These are phyloP conservation scores for Triticum urartu DNA, from an alignment of 176 grass and related monocot species.

Conservation along the genomic window DNA sequence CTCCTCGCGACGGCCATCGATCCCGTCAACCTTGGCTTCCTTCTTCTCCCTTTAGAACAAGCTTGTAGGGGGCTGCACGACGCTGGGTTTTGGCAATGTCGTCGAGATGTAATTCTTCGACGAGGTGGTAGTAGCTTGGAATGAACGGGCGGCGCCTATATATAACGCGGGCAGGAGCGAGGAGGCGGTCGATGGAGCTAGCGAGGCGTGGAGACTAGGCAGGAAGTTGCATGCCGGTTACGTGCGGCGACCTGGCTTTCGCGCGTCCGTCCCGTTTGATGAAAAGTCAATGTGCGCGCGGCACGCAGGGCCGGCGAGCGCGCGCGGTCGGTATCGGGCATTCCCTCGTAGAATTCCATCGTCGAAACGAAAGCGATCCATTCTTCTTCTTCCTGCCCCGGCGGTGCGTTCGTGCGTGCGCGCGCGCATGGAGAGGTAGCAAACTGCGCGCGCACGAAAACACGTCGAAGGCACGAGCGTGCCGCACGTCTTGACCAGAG, in stretches of 20 bases:
- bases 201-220: too few relatives aligned
- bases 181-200: background rate
- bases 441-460: background rate
- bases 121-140: too few relatives aligned
- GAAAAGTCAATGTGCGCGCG: conserved; percentile 30
- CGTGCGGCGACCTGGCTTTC: conserved; percentile 31
- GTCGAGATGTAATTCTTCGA: background rate
- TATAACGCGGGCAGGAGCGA: background rate
- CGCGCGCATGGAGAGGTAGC: background rate
- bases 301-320: background rate
- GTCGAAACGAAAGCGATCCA: background rate
- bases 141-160: background rate
- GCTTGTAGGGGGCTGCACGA: background rate
- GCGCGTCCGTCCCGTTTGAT: background rate
- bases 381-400: background rate
- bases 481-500: conserved; percentile 26
- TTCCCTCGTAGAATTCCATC: background rate
- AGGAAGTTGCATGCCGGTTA: conserved; percentile 29
- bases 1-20: background rate
- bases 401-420: background rate
- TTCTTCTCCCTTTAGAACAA: background rate
- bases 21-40: background rate
- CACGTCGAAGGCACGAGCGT: background rate
- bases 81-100: background rate
- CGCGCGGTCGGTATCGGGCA: background rate